Evolutionary conservation across 108 stramenopile species (phyloP), one percentile per base, ranked within the genome.

Genomic region (Mediolabrus comicus): DNA sequence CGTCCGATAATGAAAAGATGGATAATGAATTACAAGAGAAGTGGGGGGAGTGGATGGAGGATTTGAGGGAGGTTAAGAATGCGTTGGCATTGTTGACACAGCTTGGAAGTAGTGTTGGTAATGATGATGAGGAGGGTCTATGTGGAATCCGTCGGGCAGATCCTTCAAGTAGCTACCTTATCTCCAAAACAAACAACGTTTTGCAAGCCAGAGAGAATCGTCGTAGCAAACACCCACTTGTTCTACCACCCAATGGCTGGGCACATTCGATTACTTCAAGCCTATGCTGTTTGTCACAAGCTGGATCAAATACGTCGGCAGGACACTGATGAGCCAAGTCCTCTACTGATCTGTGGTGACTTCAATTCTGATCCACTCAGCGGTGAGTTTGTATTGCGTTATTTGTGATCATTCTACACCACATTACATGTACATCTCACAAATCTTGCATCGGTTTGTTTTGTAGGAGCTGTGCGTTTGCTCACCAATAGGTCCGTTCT

Each of bases 161-260:
- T 87, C 9, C 35, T 83, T 4, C 87, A 87, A 59, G 59, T 83
- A 10, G 87, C 68, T 34, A 16, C 56, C 5, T 49, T 73, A 19
- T 41, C 64, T 13, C 72, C 63, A 4, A 73, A 73, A 31, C 67
- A 46, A 31, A 28, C 74, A 13, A 10, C 24, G 13, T 8, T 8
- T 24, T 24, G 8, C 10, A 76, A 67, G 64, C 74, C 71, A n/a
- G 13, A 62, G 22, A 63, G 46, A 9, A 64, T 82, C 55, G 66
- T 84, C 12, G 69, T 84, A 16, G 83, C 84, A 9, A 92, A 92
- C 51, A 89, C 91, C 3, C 91, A 92, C 64, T 64, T 92, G 11
- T 92, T 92, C 62, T 92, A 73, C 72, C 91, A 92, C 67, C 88
- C 87, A 3, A 70, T 57, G 49, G 26, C 56, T 43, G 70, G 70